Percentiles rank a stretch among this genome's conserved stretches.
phyloP scores from a whole-genome alignment of 352 stramenopile species.

The Thalassiosira mediterranea region DNA sequence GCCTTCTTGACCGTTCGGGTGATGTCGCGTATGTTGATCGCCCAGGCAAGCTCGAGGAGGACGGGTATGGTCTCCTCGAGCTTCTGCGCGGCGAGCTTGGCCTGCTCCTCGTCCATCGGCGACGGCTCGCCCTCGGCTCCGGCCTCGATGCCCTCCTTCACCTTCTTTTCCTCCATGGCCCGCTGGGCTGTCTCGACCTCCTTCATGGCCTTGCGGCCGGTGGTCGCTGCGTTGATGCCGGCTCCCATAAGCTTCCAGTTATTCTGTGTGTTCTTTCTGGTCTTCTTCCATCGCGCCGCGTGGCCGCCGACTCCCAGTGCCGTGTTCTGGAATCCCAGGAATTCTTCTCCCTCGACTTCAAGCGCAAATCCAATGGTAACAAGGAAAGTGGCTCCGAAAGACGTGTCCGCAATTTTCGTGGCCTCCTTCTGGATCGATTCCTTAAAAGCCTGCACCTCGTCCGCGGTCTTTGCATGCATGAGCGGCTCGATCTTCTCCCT shows the following conservation, averaged over 20 bases:
- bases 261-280: constrained; percentile 50
- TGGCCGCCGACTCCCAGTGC: constrained; percentile 73
- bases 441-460: constrained; percentile 69
- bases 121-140: constrained; percentile 14
- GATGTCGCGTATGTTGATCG: constrained; percentile 83
- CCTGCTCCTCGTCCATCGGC: constrained; percentile 56
- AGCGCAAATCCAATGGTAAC: constrained; percentile 78
- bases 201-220: constrained; percentile 74
- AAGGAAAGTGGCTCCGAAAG: constrained; percentile 79
- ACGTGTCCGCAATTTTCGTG: constrained; percentile 70
- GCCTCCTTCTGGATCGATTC: constrained; percentile 68
- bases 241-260: constrained; percentile 72
- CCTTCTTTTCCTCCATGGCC: constrained; percentile 33
- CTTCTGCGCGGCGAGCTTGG: constrained; percentile 67
- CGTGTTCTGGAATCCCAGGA: constrained; percentile 71
- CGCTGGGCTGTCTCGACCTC: constrained; percentile 69
- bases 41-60: constrained; percentile 82
- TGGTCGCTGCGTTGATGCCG: constrained; percentile 66
- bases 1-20: constrained; percentile 75
- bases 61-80: constrained; percentile 77
- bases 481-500: constrained; percentile 62
- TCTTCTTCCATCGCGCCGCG: constrained; percentile 63
- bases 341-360: constrained; percentile 78
- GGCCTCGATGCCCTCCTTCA: constrained; percentile 6
- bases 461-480: constrained; percentile 57